phyloP scores from a whole-genome alignment of 257 asterid genomes.

The Sherardia arvensis region DNA sequence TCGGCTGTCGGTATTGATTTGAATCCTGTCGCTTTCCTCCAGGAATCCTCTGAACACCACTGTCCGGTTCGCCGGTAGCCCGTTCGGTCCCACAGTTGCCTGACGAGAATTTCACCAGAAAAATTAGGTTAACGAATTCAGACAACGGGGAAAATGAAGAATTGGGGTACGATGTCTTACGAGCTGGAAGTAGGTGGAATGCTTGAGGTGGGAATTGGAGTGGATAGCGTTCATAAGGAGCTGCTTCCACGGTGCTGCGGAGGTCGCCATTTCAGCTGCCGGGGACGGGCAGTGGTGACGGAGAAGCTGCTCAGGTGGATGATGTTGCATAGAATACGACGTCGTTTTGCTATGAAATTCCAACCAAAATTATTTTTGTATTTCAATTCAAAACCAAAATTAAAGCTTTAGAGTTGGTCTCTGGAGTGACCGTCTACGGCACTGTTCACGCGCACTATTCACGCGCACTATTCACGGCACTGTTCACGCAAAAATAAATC shows the following conservation, averaged over 20 bases:
- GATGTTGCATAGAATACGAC: too few species aligned
- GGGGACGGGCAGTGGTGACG: too few species aligned
- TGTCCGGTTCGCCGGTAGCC: conserved; percentile 87
- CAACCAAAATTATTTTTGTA: too few species aligned
- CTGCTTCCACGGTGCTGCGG: conserved; percentile 72
- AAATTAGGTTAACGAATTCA: neutral
- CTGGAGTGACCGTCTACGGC: too few species aligned
- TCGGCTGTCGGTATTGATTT: conserved; percentile 74
- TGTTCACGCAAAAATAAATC: too few species aligned
- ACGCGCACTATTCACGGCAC: too few species aligned
- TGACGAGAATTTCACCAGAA: conserved; percentile 24
- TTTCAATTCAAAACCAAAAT: too few species aligned
- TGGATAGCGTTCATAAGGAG: conserved; percentile 62
- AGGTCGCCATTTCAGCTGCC: conserved; percentile 40
- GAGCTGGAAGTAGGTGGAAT: conserved; percentile 64
- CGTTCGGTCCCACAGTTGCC: conserved; percentile 66
- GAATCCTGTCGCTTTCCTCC: conserved; percentile 61
- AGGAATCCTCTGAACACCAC: conserved; percentile 96
- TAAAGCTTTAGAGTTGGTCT: too few species aligned
- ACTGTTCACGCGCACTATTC: too few species aligned
- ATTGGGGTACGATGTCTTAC: conserved; percentile 21
- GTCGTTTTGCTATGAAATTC: too few species aligned
- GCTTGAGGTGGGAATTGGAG: conserved; percentile 75
- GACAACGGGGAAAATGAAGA: neutral
- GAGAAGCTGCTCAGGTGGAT: neutral